Evolutionary conservation across 371 early-diverging fungal species (phyloP), one percentile per base, ranked within the genome.

Genomic region (Coemansia sp.): DNA sequence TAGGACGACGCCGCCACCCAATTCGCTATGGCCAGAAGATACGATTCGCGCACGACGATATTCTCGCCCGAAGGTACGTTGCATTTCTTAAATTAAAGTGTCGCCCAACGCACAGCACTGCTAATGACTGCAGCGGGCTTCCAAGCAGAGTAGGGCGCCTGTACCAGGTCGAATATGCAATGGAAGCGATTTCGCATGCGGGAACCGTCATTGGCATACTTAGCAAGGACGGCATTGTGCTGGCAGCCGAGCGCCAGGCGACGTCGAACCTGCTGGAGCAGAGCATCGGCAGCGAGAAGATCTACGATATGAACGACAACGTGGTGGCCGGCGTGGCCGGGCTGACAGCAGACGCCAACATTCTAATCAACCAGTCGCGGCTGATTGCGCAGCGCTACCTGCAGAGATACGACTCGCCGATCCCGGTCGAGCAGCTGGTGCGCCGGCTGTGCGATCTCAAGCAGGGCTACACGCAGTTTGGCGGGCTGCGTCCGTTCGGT

Each of bases 161-260:
- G 68, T 94, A 94, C 83, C 99, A 99, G 82, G 99, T 99, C 65
- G 99, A 99, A 82, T 99, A 99, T 83, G 99, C 99, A 48, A 99
- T 99, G 93, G 99, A 99, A 79, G 98, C 98, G 56, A 97, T 99
- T 76, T 92, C 94, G 9, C 94, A 93, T 69, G 99, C 99, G 42
- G 98, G 99, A 58, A 95, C 96, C 57, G 92, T 92, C 12, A 84
- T 99, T 39, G 99, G 99, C 45, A 87, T 98, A 65, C 83, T 95
- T 54, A 85, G 92, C 50, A 86, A 84, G 55, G 99, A 99, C 62
- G 99, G 99, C 53, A 85, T 99, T 57, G 93, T 99, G 4, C 86
- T 99, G 68, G 93, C 97, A 16, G 99, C 99, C 36, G 97, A 98
- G 78, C 97, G 94, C 80, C 95, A 95, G 81, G 91, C 92, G 5